Evolutionary conservation across 2,329 filamentous ascomycete genomes (phyloP).

Genomic region (Alternaria conjuncta): DNA sequence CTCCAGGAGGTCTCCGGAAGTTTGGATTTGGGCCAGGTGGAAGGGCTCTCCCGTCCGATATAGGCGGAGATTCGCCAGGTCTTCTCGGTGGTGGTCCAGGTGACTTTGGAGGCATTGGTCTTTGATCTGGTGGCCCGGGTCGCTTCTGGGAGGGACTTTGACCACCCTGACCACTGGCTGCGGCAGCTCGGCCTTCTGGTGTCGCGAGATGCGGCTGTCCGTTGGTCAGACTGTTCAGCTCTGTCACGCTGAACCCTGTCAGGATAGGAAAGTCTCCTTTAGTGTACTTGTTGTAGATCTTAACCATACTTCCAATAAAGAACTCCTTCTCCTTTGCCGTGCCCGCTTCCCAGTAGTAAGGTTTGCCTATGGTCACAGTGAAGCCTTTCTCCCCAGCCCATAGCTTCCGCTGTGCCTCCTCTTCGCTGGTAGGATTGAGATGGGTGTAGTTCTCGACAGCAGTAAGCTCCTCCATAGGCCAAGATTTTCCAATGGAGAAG

Average conservation of each 20-base stretch:
- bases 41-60: constrained; percentile 17
- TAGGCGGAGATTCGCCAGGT: constrained; percentile 23
- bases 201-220: constrained; percentile 41
- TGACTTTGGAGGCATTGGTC: constrained; percentile 29
- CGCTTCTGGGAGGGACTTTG: constrained; percentile 21
- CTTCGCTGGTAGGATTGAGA: constrained; percentile 62
- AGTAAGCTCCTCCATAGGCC: constrained; percentile 90
- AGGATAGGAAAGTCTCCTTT: constrained; percentile 71
- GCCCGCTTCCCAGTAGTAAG: constrained; percentile 96
- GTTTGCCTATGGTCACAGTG: constrained; percentile 85
- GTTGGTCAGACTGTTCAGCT: constrained; percentile 77
- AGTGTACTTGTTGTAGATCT: constrained; percentile 97
- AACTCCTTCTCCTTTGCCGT: constrained; percentile 98
- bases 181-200: constrained; percentile 31
- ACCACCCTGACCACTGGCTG: constrained; percentile 10
- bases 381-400: constrained; percentile 89
- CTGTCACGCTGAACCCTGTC: constrained; percentile 79
- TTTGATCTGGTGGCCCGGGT: constrained; percentile 22
- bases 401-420: constrained; percentile 67
- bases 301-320: constrained; percentile 94
- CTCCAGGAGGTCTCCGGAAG: constrained; percentile 31
- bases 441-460: constrained; percentile 82
- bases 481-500: constrained; percentile 98
- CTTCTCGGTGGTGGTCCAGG: constrained; percentile 28
- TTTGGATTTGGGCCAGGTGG: constrained; percentile 24